phyloP scores from a whole-genome alignment of 2,329 filamentous ascomycete genomes.

The Emydomyces testavorans region DNA sequence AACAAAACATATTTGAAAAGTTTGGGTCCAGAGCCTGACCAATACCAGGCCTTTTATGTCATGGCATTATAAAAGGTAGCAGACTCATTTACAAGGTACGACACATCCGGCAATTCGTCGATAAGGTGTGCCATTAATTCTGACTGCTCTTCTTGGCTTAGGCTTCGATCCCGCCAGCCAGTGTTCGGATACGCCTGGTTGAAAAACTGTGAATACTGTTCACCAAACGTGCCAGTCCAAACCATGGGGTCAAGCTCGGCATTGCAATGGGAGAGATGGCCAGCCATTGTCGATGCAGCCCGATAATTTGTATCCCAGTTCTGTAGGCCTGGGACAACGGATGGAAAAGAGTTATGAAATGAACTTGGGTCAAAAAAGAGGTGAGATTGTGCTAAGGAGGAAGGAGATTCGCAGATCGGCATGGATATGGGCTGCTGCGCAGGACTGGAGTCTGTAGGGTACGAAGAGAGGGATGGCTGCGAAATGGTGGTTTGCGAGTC shows the following conservation, averaged over 20 bases:
- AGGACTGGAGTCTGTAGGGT: background rate
- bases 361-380: conserved; percentile 28
- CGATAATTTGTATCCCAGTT: conserved; percentile 35
- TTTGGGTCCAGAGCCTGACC: background rate
- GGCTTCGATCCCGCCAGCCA: conserved; percentile 48
- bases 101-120: conserved; percentile 40
- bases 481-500: conserved; percentile 18
- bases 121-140: conserved; percentile 75
- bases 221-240: conserved; percentile 34
- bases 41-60: conserved; percentile 14
- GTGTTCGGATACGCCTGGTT: conserved; percentile 37
- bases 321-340: conserved; percentile 30
- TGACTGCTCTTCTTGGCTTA: conserved; percentile 69
- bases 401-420: conserved; percentile 16
- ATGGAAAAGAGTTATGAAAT: conserved; percentile 32
- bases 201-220: conserved; percentile 39
- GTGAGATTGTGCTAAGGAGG: conserved; percentile 10
- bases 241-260: conserved; percentile 31
- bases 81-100: conserved; percentile 31
- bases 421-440: conserved; percentile 16
- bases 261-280: conserved; percentile 28
- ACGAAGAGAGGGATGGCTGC: conserved; percentile 12
- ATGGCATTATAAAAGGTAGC: conserved; percentile 32
- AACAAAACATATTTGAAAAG: background rate
- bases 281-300: conserved; percentile 28